These are phyloP conservation scores for Chaetomium tenue DNA, from an alignment of 495 filamentous ascomycete species.

Conservation along the genomic window DNA sequence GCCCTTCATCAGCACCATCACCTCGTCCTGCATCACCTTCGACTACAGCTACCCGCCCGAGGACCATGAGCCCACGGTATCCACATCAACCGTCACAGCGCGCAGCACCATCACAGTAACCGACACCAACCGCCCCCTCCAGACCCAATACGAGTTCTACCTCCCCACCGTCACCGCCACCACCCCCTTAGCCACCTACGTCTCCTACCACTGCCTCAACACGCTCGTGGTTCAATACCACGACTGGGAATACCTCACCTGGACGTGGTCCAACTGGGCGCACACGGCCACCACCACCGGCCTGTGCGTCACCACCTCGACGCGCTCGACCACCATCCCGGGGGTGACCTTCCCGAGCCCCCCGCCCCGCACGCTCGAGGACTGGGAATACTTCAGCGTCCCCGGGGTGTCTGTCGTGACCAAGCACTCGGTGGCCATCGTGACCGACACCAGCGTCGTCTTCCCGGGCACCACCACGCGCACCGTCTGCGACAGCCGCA, in stretches of 20 bases:
- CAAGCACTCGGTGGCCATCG: conserved; percentile 13
- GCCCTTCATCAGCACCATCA: conserved; percentile 9
- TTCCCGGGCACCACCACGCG: background rate
- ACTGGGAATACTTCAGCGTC: conserved; percentile 42
- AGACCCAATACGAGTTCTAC: background rate
- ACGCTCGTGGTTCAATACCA: conserved; percentile 9
- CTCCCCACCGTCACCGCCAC: conserved; percentile 13
- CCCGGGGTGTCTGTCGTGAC: conserved; percentile 8
- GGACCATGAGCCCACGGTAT: background rate
- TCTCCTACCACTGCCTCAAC: conserved; percentile 15
- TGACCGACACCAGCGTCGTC: background rate
- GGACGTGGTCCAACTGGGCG: conserved; percentile 3
- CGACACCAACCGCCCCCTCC: conserved; percentile 1
- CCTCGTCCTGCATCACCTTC: conserved; percentile 13
- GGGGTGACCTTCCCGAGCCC: background rate
- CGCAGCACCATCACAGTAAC: conserved; percentile 10
- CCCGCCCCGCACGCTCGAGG: conserved; percentile 18
- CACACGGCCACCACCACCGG: conserved; percentile 4
- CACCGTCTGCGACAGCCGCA: conserved; percentile 3
- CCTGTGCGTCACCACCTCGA: conserved; percentile 12
- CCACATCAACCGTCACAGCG: conserved; percentile 5
- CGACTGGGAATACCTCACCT: conserved; percentile 2
- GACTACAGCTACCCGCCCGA: conserved; percentile 5
- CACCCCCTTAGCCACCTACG: background rate
- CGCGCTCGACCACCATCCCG: conserved; percentile 21